Evolutionary conservation across 192 early-diverging fungal species (phyloP).

Genomic region (Globomyces pollinis-pini): DNA sequence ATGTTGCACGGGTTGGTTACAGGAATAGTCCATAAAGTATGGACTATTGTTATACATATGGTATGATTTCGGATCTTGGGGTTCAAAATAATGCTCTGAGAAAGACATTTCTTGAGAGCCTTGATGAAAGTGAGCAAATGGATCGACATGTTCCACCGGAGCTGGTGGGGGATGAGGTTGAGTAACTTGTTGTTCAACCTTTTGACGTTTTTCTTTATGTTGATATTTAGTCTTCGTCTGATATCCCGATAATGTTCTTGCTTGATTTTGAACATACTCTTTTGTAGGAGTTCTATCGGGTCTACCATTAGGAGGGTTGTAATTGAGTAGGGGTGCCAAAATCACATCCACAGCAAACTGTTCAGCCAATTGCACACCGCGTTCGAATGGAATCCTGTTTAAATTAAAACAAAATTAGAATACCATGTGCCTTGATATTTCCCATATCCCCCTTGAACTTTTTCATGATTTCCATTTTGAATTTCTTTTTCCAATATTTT

Average conservation of each 20-base stretch:
- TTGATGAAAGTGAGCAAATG: neutral
- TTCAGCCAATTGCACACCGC: conserved; percentile 71
- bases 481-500: conserved; percentile 92
- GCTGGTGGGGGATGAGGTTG: neutral
- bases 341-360: conserved; percentile 70
- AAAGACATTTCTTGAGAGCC: neutral
- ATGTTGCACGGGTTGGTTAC: conserved; percentile 13
- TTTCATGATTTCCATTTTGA: conserved; percentile 80
- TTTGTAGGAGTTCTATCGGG: conserved; percentile 51
- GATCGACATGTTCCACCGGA: neutral
- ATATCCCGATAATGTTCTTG: neutral
- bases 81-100: neutral
- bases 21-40: conserved; percentile 1
- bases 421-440: conserved; percentile 92
- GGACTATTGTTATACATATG: neutral
- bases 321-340: conserved; percentile 75
- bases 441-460: conserved; percentile 97
- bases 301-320: conserved; percentile 50
- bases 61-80: neutral
- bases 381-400: conserved; percentile 82
- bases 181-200: neutral
- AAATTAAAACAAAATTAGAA: conserved; percentile 19
- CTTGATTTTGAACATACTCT: conserved; percentile 23
- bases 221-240: neutral
- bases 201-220: neutral